Base-by-base conservation (phyloP, 176 grass and related monocot species). In the Themeda triandra region DNA sequence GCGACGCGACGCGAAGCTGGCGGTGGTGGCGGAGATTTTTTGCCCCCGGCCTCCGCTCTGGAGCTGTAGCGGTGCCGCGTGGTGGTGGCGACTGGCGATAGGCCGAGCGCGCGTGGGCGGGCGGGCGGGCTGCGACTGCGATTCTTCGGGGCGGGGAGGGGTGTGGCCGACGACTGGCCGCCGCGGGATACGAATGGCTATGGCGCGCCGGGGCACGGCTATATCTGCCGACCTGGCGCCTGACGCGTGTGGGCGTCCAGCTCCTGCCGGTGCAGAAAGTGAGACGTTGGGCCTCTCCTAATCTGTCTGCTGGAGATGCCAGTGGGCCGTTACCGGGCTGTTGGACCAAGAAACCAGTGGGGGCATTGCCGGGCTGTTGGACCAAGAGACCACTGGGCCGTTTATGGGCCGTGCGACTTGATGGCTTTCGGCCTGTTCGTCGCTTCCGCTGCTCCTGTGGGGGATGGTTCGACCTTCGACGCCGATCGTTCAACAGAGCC, bases 121-220 rank as follows among this genome's bases (percentile, higher is more conserved):
- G 44, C 36, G 39, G 39, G 39, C 44, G 46, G 46, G 46, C n/a
- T n/a, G n/a, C n/a, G n/a, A n/a, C 48, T 18, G 53, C 53, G 53
- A 58, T 58, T 58, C 53, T 58, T 58, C 8, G 53, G 53, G n/a
- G 53, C 21, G 19, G 53, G 18, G 1, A 5, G 48, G 49, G 51
- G 53, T n/a, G 53, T 56, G 53, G 53, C 49, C 49, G 17, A 8
- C 49, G 19, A 23, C 21, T 21, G 62, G 24, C 54, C 41, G 63
- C 78, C 63, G 51, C 11, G 78, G 62, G 63, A 81, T 81, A 69
- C 79, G 79, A 69, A 81, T 81, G 79, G 79, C 79, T 69, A 14
- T 19, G 6, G 78, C 42, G 44, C 71, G 42, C 42, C 71, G 42
- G 42, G 3, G 35, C 1, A 5, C 4, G 3, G 19, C 5, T 80